Base-by-base conservation (phyloP, 106 monocot genomes). In the Phalaenopsis aphrodite region DNA sequence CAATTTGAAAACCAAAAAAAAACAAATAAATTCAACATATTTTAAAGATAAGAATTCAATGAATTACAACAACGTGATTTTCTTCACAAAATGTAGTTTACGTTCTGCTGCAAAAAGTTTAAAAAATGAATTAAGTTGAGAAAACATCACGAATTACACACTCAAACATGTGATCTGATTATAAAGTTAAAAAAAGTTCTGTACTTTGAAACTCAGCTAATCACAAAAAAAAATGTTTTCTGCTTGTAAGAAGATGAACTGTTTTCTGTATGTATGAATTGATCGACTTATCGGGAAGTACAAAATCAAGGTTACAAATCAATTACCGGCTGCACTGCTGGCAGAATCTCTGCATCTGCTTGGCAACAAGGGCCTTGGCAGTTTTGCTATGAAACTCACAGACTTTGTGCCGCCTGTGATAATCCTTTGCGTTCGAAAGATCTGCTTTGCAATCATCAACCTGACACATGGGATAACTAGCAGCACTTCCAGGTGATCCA, bases 241-340 rank as follows among this genome's bases (percentile, higher is more conserved):
- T 61, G 21, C 5, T 39, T 37, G 38, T 3, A 69, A 69, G 39
- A 6, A 39, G 69, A 69, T 37, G 30, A 41, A 69, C 38, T 4
- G 61, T 4, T 4, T 18, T n/a, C 52, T 52, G 52, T 10, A 12
- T 52, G 61, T 61, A n/a, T 61, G 61, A 61, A 61, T 52, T 52
- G 12, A 52, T 52, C 52, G 14, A 52, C 10, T 52, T 52, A 52
- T 52, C 12, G 14, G 19, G 21, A 61, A 61, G 2, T 61, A 21
- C 4, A 10, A 8, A 19, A 61, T 61, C 21, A 61, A 39, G 39
- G 69, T 38, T 69, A 69, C 38, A 45, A 45, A 39, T 45, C 1
- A 45, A n/a, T 74, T 88, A 99, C 99, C 99, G 91, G 88, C 99
- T 99, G 75, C 99, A 99, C 95, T 99, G 99, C 78, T 99, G 99